Base-by-base conservation (phyloP, 257 asterid genomes). In the Jacaranda mimosifolia region DNA sequence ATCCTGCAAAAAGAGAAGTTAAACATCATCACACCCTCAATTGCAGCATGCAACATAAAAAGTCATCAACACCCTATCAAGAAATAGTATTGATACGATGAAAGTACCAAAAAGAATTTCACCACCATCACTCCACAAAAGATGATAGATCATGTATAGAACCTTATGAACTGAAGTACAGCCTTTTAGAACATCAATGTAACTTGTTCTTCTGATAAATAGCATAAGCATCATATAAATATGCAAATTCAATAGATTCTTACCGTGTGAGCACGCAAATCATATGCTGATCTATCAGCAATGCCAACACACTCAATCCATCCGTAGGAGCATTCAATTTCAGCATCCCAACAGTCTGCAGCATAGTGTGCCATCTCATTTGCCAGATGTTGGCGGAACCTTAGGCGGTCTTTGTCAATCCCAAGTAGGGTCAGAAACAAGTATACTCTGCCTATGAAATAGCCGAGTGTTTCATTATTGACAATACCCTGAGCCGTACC, bases 301-400 rank as follows among this genome's bases (percentile, higher is more conserved):
- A 92, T 90, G 51, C 97, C 97, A 35, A 90, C 94, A 76, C 97
- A 92, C 82, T 92, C 97, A 52, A 92, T 88, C 97, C 97, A 92
- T 18, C 98, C 98, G 35, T 91, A 87, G 39, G 94, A 90, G 84
- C 90, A 81, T 81, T 91, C 96, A 71, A 93, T 91, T 82, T 91
- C 97, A 70, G 96, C 97, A 90, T 91, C 97, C 97, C 97, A 91
- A 79, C 97, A 93, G 81, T 93, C 97, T 26, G 96, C 94, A 75
- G 97, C 96, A 85, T 91, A 91, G 85, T 91, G 97, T 49, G 97
- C 97, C 97, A 92, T 92, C 83, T 92, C 97, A 79, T 92, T 92
- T 49, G 97, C 90, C 63, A 93, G 85, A 76, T 92, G 96, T 77
- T 92, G 96, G 43, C 96, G 89, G 76, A 92, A 92, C 49, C 98